Conservation (phyloP, 805 yeast genomes). For the Zygosaccharomyces bisporus region DNA sequence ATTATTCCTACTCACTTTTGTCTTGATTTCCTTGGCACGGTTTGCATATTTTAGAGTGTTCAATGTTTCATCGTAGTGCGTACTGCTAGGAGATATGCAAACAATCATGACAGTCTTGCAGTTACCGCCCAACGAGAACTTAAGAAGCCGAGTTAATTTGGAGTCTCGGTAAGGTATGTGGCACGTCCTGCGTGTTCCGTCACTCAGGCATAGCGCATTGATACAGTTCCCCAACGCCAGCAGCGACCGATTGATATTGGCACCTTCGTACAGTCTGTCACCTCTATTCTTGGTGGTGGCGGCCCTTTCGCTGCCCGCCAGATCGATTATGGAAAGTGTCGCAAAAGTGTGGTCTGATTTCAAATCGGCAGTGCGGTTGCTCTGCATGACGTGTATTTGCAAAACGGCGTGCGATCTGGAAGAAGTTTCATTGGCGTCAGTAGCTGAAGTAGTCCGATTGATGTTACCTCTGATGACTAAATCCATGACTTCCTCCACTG, state of each 20-base stretch:
- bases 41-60: constrained; percentile 90
- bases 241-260: constrained; percentile 84
- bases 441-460: constrained; percentile 79
- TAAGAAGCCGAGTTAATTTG: constrained; percentile 78
- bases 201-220: constrained; percentile 78
- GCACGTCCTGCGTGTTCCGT: constrained; percentile 47
- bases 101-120: constrained; percentile 96
- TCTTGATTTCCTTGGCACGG: constrained; percentile 85
- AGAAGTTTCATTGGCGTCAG: constrained; percentile 86
- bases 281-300: constrained; percentile 86
- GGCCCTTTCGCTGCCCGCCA: constrained; percentile 96
- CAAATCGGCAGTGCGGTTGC: constrained; percentile 52
- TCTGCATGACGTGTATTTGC: constrained; percentile 68
- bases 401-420: constrained; percentile 93
- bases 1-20: constrained; percentile 69
- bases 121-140: constrained; percentile 89
- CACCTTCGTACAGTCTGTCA: constrained; percentile 79
- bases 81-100: constrained; percentile 81
- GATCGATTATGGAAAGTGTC: constrained; percentile 79
- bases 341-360: constrained; percentile 69
- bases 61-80: constrained; percentile 88
- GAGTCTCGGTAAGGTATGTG: constrained; percentile 93
- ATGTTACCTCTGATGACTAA: constrained; percentile 66
- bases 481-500: constrained; percentile 74
- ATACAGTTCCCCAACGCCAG: constrained; percentile 92